Evolutionary conservation across 495 filamentous ascomycete species (phyloP).

Genomic region (Neurospora pannonica): DNA sequence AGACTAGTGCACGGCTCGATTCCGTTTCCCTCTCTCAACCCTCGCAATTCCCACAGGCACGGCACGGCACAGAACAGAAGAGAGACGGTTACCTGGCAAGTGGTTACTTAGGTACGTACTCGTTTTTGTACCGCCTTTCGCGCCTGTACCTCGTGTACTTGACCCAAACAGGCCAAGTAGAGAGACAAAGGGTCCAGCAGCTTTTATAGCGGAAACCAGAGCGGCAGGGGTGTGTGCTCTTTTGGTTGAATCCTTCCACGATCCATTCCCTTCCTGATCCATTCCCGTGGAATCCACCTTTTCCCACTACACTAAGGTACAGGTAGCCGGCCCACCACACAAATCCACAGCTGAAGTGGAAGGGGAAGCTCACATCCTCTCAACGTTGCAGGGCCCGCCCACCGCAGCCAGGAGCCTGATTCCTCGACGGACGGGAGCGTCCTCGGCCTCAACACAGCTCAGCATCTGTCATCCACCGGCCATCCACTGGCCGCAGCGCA

Average conservation of each 20-base stretch:
- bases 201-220: not conserved
- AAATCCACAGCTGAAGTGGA: not conserved
- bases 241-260: not conserved
- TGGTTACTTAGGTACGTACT: not conserved
- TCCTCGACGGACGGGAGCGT: not conserved
- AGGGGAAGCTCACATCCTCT: not conserved
- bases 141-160: not conserved
- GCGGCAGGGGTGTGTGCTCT: not conserved
- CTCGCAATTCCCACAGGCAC: not conserved
- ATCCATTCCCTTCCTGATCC: conserved; percentile 3
- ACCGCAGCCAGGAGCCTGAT: not conserved
- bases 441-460: not conserved
- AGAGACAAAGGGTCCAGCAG: conserved; percentile 1
- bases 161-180: not conserved
- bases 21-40: not conserved
- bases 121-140: not conserved
- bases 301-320: not conserved
- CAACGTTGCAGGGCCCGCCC: not conserved
- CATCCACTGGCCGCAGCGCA: not conserved
- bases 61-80: conserved; percentile 1
- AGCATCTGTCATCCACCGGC: not conserved
- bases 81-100: not conserved
- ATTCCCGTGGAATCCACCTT: conserved; percentile 6
- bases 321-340: not conserved
- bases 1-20: conserved; percentile 4